Conservation (phyloP, 352 stramenopile genomes). For the Globisporangium barbulae region DNA sequence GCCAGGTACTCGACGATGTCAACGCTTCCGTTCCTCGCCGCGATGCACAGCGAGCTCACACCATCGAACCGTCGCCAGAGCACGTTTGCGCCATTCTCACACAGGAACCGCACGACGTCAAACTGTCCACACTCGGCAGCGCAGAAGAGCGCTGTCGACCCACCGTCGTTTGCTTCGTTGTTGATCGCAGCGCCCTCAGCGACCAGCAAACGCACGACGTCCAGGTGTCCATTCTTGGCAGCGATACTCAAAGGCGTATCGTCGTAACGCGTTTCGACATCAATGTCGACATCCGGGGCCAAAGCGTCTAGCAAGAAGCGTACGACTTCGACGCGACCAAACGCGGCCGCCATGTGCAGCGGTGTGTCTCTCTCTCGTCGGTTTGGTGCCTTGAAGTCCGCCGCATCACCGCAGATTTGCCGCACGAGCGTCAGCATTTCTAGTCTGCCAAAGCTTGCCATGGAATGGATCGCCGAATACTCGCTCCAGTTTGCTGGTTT, state of each 20-base stretch:
- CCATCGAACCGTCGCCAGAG: background rate
- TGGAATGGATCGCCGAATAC: background rate
- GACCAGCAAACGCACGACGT: background rate
- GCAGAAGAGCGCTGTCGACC: background rate
- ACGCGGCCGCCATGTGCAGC: background rate
- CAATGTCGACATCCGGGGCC: background rate
- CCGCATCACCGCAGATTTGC: background rate
- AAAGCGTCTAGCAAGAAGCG: background rate
- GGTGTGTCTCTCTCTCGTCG: background rate
- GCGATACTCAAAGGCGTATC: background rate
- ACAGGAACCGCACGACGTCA: background rate
- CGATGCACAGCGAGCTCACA: background rate
- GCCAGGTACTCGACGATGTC: conserved; percentile 5
- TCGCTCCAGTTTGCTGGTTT: background rate
- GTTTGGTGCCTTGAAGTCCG: background rate
- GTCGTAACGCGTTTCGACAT: background rate
- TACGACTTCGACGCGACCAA: background rate
- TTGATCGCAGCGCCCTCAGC: background rate
- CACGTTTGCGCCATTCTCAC: background rate
- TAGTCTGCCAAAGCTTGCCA: background rate
- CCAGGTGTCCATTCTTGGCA: background rate
- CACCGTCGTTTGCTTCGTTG: background rate
- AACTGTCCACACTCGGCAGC: background rate
- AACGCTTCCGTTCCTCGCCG: background rate
- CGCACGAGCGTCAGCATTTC: background rate